Evolutionary conservation across 768 basidiomycete genomes (phyloP).

Genomic region (Floccularia luteovirens): DNA sequence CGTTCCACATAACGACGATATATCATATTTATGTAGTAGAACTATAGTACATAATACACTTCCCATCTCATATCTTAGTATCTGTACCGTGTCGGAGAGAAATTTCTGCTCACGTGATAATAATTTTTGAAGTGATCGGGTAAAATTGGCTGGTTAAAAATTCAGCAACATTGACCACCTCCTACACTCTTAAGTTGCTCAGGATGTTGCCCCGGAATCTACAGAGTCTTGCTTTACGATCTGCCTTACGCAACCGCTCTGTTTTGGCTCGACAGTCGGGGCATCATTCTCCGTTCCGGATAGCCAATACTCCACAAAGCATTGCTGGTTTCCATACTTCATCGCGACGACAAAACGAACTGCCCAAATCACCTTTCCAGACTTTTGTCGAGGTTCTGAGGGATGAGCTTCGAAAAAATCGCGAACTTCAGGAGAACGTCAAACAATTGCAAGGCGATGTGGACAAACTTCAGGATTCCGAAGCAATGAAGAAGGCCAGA

Average conservation of each 20-base stretch:
- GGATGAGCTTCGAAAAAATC: constrained; percentile 89
- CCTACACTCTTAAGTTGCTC: not conserved
- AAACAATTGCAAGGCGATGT: constrained; percentile 98
- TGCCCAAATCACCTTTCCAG: constrained; percentile 89
- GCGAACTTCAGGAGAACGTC: constrained; percentile 93
- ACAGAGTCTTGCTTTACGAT: constrained; percentile 27
- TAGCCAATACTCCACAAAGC: constrained; percentile 16
- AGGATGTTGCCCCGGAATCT: constrained; percentile 38
- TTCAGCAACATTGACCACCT: not conserved
- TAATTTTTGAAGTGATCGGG: constrained; percentile 1
- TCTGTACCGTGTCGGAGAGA: no score
- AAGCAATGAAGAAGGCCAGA: constrained; percentile 87
- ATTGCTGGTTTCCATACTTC: constrained; percentile 60
- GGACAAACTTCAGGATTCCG: constrained; percentile 94
- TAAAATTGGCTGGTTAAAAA: not conserved
- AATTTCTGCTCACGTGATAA: constrained; percentile 3
- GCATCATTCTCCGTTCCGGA: constrained; percentile 32
- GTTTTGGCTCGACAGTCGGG: constrained; percentile 13
- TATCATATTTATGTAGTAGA: not conserved
- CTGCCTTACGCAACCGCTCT: constrained; percentile 20
- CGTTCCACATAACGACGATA: not conserved
- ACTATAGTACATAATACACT: no score
- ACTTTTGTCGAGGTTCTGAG: constrained; percentile 92
- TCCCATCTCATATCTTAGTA: no score
- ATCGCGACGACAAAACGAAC: constrained; percentile 49